Base-by-base conservation (phyloP, 2,329 filamentous ascomycete species). In the Cadophora malorum region DNA sequence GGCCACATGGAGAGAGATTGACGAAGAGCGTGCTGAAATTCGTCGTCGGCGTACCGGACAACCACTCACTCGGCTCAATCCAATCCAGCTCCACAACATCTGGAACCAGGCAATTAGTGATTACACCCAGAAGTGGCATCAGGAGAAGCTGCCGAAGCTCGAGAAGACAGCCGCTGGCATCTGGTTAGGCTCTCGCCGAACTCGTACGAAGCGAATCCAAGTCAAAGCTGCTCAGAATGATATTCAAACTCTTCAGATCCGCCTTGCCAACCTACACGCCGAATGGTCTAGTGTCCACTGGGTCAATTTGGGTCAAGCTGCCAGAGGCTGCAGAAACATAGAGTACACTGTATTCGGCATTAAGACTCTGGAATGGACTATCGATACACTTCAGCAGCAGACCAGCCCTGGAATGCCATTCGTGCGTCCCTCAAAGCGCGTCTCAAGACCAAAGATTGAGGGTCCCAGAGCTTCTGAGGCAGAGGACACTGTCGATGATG, bases 271-370 rank as follows among this genome's bases (percentile, higher is more conserved):
- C 58, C 78, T 88, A 19, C 82, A 83, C 10, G 73, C 81, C 1
- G 83, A 87, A 23, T 86, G 93, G 41, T 70, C 82, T 25, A 72
- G 76, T 0, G 79, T 84, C 19, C 76, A 81, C 35, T 93, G 89
- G 86, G 77, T 79, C 12, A 85, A 80, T 8, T 79, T 81, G 25
- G 73, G 78, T 0, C 83, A 88, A 16, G 76, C 96, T 16, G 79
- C 82, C 31, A 80, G 79, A 6, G 86, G 88, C 73, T 88, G 88
- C 60, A 78, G 80, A 12, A 84, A 80, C 45, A 80, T 97, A 65
- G 88, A 95, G 68, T 80, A 82, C 4, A 93, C 84, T 3, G 79
- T 97, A 0, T 84, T 86, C 45, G 85, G 91, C 65, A 85, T 86
- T 60, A 81, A 90, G 73, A 78, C 86, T 49, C 76, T 83, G 9